Percentiles rank a stretch among this genome's conserved stretches.
Evolutionary conservation across 805 yeast species (phyloP).

Genomic region (Danielozyma ontarioensis): DNA sequence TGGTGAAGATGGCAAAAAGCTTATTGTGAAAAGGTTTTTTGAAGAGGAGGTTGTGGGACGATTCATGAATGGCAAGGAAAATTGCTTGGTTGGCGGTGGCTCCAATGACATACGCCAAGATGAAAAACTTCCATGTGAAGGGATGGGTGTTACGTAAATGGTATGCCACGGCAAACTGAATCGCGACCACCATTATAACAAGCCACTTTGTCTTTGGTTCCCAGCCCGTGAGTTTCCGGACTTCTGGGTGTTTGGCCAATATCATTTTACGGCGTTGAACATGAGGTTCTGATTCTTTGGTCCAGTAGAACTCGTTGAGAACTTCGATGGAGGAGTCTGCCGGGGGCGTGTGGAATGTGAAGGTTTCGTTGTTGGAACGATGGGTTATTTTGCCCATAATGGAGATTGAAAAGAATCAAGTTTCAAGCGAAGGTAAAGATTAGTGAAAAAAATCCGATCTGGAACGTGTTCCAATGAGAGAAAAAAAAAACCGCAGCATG

Average conservation of each 20-base stretch:
- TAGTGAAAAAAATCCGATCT: no score
- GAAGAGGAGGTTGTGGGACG: conserved; percentile 81
- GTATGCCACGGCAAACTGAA: conserved; percentile 67
- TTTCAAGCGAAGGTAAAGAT: no score
- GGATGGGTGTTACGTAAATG: conserved; percentile 52
- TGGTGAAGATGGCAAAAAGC: conserved; percentile 69
- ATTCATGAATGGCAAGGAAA: conserved; percentile 84
- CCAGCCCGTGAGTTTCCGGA: conserved; percentile 73
- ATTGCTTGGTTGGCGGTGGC: conserved; percentile 83
- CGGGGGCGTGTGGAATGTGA: conserved; percentile 29
- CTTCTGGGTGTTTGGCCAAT: conserved; percentile 71
- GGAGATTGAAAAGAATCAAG: no score
- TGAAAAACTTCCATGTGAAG: conserved; percentile 48
- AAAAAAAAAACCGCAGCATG: no score
- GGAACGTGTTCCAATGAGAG: no score
- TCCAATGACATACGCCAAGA: conserved; percentile 71
- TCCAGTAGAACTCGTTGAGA: conserved; percentile 75
- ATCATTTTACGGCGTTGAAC: conserved; percentile 67
- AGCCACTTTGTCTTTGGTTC: conserved; percentile 85
- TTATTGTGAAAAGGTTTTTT: conserved; percentile 73
- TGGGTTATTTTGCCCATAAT: conserved; percentile 20
- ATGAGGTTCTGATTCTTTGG: conserved; percentile 78
- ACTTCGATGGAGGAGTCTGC: conserved; percentile 38
- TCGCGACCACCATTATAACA: conserved; percentile 54
- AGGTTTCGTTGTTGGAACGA: conserved; percentile 21